These are phyloP conservation scores for Carpinus viminea DNA, from an alignment of 306 rosid species.

Conservation along the genomic window DNA sequence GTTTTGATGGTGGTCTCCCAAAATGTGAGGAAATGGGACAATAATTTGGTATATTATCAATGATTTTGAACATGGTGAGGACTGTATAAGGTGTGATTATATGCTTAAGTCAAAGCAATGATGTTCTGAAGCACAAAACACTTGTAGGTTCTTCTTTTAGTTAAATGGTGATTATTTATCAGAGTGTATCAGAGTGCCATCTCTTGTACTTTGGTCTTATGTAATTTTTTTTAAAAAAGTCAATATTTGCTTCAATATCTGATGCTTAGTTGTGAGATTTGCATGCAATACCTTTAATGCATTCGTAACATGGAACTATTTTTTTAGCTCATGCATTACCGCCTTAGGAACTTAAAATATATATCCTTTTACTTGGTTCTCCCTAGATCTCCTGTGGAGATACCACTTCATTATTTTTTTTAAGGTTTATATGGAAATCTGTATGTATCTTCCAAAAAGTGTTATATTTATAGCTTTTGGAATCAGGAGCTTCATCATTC, in stretches of 20 bases:
- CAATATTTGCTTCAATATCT: background rate
- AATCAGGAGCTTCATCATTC: conserved; percentile 1
- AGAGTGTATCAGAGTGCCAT: background rate
- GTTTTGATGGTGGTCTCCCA: background rate
- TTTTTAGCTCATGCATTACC: background rate
- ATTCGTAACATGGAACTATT: background rate
- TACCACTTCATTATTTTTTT: background rate
- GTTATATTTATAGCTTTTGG: background rate
- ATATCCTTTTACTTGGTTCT: background rate
- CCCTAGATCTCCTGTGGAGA: background rate
- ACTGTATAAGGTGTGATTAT: background rate
- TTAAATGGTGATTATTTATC: background rate
- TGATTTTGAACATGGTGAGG: background rate
- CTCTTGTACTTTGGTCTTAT: background rate
- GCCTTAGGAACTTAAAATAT: background rate
- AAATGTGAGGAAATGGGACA: background rate
- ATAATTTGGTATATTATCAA: background rate
- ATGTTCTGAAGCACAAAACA: background rate
- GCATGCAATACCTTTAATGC: background rate
- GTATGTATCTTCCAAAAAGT: background rate
- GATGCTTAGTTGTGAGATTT: background rate
- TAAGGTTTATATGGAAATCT: background rate
- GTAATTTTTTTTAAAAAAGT: background rate
- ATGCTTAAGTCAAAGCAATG: background rate
- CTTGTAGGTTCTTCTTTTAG: background rate